These are phyloP conservation scores for Mollisia scopiformis DNA, from an alignment of 2,329 filamentous ascomycete genomes.

Conservation along the genomic window DNA sequence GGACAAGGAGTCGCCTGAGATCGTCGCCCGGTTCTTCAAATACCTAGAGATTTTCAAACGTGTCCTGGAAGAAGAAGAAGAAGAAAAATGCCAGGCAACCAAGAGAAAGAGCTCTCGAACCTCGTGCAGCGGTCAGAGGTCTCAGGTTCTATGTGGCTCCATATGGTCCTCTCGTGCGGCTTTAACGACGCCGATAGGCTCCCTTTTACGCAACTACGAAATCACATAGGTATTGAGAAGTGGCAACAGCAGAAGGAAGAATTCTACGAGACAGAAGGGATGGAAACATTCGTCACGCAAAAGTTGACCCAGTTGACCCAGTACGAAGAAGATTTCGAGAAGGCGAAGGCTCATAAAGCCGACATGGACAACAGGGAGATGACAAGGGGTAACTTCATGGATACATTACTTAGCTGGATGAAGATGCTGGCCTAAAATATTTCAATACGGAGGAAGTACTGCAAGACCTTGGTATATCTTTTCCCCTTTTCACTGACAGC, in stretches of 20 bases:
- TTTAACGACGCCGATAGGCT: slow-evolving; percentile 21
- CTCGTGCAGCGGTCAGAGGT: slow-evolving; percentile 23
- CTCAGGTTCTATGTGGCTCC: slow-evolving; percentile 22
- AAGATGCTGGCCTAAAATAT: too few species aligned
- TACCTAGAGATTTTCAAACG: slow-evolving; percentile 21
- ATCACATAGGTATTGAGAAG: slow-evolving; percentile 15
- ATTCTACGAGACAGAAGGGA: slow-evolving; percentile 18
- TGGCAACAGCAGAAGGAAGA: slow-evolving; percentile 17
- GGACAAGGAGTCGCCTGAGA: slow-evolving; percentile 15
- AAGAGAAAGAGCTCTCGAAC: slow-evolving; percentile 22
- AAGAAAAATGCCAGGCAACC: slow-evolving; percentile 19
- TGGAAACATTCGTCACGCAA: slow-evolving; percentile 25
- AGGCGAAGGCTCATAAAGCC: slow-evolving; percentile 35
- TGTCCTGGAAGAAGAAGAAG: slow-evolving; percentile 22
- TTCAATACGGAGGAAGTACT: too few species aligned
- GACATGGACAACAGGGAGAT: slow-evolving; percentile 36
- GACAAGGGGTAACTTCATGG: slow-evolving; percentile 26
- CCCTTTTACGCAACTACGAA: slow-evolving; percentile 20
- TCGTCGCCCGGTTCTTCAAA: slow-evolving; percentile 21
- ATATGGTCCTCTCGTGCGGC: slow-evolving; percentile 23
- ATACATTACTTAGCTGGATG: too few species aligned
- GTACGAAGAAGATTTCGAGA: slow-evolving; percentile 38
- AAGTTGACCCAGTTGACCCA: slow-evolving; percentile 35
- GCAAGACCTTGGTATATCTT: too few species aligned
- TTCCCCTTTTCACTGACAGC: too few species aligned